A percentile compares a stretch with the other conserved stretches of the same genome.
phyloP scores from a whole-genome alignment of 2,329 filamentous ascomycete genomes.

The Colletotrichum plurivorum region DNA sequence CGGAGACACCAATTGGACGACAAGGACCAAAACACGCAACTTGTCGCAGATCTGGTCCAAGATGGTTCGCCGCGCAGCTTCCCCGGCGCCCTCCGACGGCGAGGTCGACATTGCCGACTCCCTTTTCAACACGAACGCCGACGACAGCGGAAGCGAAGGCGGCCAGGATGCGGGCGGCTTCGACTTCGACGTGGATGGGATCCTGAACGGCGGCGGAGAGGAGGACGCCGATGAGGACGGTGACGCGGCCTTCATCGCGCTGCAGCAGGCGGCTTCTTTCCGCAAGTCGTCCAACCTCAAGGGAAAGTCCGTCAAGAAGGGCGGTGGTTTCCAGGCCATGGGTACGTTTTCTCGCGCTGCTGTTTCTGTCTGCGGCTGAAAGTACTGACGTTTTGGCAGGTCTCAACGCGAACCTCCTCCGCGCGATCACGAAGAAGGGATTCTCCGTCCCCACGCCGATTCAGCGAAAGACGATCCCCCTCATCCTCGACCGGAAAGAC shows the following conservation, averaged over 20 bases:
- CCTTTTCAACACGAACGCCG: slow-evolving; percentile 71
- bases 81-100: slow-evolving; percentile 88
- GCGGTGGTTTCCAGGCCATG: slow-evolving; percentile 97
- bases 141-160: slow-evolving; percentile 59
- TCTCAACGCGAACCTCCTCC: slow-evolving; percentile 85
- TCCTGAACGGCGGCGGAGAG: slow-evolving; percentile 71
- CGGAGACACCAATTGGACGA: slow-evolving; percentile 15
- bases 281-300: slow-evolving; percentile 87
- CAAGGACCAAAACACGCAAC: not conserved
- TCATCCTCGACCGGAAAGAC: slow-evolving; percentile 91
- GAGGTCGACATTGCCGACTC: slow-evolving; percentile 91
- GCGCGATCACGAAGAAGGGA: slow-evolving; percentile 93
- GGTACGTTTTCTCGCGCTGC: slow-evolving; percentile 59
- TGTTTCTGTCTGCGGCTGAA: not conserved
- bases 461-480: slow-evolving; percentile 94
- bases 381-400: slow-evolving; percentile 57
- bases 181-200: slow-evolving; percentile 71
- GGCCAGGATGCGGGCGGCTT: slow-evolving; percentile 53
- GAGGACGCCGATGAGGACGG: slow-evolving; percentile 72
- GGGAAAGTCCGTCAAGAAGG: slow-evolving; percentile 91
- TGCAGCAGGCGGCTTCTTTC: slow-evolving; percentile 88
- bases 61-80: slow-evolving; percentile 82
- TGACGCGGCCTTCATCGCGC: slow-evolving; percentile 92
- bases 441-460: slow-evolving; percentile 98
- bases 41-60: slow-evolving; percentile 18